phyloP scores from a whole-genome alignment of 2,329 filamentous ascomycete species.

The Aquanectria penicillioides region DNA sequence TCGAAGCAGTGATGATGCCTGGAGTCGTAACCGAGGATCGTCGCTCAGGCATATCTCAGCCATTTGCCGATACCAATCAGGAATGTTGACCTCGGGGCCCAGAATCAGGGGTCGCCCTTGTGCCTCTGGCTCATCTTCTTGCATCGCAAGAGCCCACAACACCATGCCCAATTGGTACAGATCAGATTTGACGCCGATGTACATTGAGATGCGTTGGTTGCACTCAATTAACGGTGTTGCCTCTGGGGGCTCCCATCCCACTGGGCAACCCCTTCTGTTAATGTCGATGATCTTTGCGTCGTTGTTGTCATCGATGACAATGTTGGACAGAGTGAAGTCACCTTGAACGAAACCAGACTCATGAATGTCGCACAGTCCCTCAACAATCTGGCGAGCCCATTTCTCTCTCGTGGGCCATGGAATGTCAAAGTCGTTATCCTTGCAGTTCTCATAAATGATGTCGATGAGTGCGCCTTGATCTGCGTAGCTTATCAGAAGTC shows the following conservation, averaged over 20 bases:
- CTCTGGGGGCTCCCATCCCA: slow-evolving; percentile 97
- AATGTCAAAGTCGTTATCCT: slow-evolving; percentile 64
- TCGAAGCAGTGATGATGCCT: slow-evolving; percentile 76
- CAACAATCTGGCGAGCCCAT: slow-evolving; percentile 92
- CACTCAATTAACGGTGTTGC: slow-evolving; percentile 85
- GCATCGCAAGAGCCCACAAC: slow-evolving; percentile 87
- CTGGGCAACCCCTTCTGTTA: slow-evolving; percentile 94
- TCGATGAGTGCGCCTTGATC: slow-evolving; percentile 89
- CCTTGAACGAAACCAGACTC: slow-evolving; percentile 97
- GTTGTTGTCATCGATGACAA: slow-evolving; percentile 86
- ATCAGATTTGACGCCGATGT: slow-evolving; percentile 97
- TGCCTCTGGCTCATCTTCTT: slow-evolving; percentile 89
- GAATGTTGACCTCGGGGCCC: slow-evolving; percentile 69
- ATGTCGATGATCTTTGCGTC: slow-evolving; percentile 98
- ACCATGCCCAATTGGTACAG: slow-evolving; percentile 98
- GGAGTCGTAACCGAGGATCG: slow-evolving; percentile 75
- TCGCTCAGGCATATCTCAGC: slow-evolving; percentile 81
- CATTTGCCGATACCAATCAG: slow-evolving; percentile 80
- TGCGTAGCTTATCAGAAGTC: slow-evolving; percentile 88
- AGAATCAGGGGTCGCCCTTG: slow-evolving; percentile 76
- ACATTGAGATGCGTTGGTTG: slow-evolving; percentile 92
- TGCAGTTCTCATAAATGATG: slow-evolving; percentile 82
- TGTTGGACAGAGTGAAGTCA: slow-evolving; percentile 96
- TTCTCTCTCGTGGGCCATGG: slow-evolving; percentile 80
- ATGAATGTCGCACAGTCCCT: slow-evolving; percentile 90